Conservation (phyloP, 306 rosid species). For the Malus asiatica region DNA sequence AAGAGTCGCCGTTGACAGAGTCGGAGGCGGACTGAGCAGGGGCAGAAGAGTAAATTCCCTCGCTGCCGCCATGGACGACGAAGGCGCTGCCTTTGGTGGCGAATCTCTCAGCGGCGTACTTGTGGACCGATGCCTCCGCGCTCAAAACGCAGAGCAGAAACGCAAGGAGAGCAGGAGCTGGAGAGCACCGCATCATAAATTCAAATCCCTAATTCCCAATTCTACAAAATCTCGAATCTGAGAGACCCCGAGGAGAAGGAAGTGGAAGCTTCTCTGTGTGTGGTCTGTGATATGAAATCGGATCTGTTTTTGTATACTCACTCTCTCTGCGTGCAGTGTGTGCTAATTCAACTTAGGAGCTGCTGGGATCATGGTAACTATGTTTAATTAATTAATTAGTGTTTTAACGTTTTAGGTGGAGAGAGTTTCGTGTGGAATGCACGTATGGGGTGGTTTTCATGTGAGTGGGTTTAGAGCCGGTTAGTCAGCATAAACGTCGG, state of each 20-base stretch:
- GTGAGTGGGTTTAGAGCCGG: neutral
- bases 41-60: constrained; percentile 79
- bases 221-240: neutral
- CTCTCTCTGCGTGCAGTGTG: neutral
- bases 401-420: neutral
- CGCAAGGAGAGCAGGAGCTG: neutral
- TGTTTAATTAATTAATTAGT: neutral
- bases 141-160: constrained; percentile 18
- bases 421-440: neutral
- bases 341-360: neutral
- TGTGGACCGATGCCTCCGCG: constrained; percentile 74
- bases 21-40: constrained; percentile 21
- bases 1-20: constrained; percentile 52
- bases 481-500: too few species aligned
- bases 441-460: neutral
- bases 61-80: constrained; percentile 92
- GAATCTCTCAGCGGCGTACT: constrained; percentile 55
- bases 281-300: neutral
- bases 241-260: neutral
- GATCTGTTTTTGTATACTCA: constrained; percentile 7
- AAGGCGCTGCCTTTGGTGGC: constrained; percentile 74
- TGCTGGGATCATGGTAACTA: neutral
- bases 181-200: neutral
- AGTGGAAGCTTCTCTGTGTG: neutral
- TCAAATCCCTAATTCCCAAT: neutral